Evolutionary conservation across 257 asterid genomes (phyloP), one percentile per base, ranked within the genome.

Genomic region (Mitragyna speciosa): DNA sequence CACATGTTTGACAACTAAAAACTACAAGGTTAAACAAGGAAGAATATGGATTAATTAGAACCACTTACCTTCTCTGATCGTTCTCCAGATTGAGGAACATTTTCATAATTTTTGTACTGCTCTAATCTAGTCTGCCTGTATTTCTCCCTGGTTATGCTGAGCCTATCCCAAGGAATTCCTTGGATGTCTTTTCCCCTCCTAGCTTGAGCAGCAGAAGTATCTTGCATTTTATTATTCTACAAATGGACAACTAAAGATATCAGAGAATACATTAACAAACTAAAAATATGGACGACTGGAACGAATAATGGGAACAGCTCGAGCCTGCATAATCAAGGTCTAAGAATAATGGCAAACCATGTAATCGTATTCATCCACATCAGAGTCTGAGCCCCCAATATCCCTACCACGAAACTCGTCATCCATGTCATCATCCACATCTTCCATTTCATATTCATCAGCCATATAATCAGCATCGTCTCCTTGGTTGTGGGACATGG

Each of bases 121-220:
- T 90, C 95, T 82, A 90, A 80, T 85, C 99, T 95, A 61, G 95
- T 90, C 82, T 89, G 88, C 83, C 96, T 83, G 78, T 91, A 95
- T 78, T 86, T 91, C 85, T 92, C 96, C 78, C 98, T 90, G 74
- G 95, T 91, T 79, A 92, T 87, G 89, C 88, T 90, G 83, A 95
- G 96, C 76, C 91, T 87, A 70, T 92, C 94, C 99, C 99, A 95
- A 31, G 97, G 99, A 87, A 95, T 95, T 70, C 99, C 99, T 86
- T 95, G 97, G 75, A 95, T 93, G 86, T 95, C 98, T 92, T 86
- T 93, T 14, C 98, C 98, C 78, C 78, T 84, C 84, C 96, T 89
- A 45, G 97, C 99, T 86, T 95, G 92, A 78, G 98, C 91, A 1
- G 99, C 98, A 48, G 97, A 89, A 54, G 97, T 95, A 81, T 93